Conservation (phyloP, 345 rosid genomes). For the Eucalyptus sp. region DNA sequence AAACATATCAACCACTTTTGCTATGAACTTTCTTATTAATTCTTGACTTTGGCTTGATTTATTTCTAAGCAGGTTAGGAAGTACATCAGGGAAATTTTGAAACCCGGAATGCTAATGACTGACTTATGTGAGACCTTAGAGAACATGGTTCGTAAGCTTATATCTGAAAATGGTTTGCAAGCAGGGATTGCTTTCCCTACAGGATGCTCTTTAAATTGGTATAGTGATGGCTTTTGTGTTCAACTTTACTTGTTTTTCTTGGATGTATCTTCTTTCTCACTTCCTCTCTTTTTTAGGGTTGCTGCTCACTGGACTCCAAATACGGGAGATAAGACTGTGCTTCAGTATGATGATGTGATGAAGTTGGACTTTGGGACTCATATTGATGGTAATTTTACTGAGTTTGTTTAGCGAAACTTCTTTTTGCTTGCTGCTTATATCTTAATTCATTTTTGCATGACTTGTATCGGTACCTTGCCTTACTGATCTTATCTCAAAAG, state of each 20-base stretch:
- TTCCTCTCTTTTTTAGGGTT: slow-evolving; percentile 39
- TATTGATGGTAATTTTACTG: slow-evolving; percentile 57
- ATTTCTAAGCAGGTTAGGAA: slow-evolving; percentile 47
- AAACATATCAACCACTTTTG: not conserved
- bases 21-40: not conserved
- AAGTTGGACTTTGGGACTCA: slow-evolving; percentile 97
- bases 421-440: not conserved
- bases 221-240: not conserved
- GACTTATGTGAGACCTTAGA: slow-evolving; percentile 91
- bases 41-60: not conserved
- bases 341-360: slow-evolving; percentile 94
- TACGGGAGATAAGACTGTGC: slow-evolving; percentile 90
- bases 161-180: slow-evolving; percentile 83
- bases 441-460: not conserved
- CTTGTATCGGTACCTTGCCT: not conserved
- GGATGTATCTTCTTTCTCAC: not conserved
- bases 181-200: slow-evolving; percentile 99
- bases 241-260: not conserved
- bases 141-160: slow-evolving; percentile 78
- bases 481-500: not conserved
- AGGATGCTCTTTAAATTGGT: slow-evolving; percentile 96
- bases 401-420: not conserved
- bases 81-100: slow-evolving; percentile 65
- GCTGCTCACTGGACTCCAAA: slow-evolving; percentile 99
- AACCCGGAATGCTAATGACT: slow-evolving; percentile 92